Evolutionary conservation across 75 land plant species (phyloP).

Genomic region (Pinus taeda): DNA sequence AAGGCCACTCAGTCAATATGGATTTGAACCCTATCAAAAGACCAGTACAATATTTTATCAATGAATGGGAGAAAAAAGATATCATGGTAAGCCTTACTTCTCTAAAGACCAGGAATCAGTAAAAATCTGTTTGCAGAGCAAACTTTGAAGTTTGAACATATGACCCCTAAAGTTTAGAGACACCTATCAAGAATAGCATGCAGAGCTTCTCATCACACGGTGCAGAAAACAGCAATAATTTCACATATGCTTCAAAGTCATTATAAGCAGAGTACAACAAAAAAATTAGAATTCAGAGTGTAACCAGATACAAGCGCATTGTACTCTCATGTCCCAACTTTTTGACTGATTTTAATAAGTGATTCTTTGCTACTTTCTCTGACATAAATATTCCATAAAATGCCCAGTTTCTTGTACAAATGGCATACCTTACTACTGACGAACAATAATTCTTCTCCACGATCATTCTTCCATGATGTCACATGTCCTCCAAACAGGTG

Average conservation of each 20-base stretch:
- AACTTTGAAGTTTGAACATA: background rate
- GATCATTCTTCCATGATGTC: slow-evolving; percentile 22
- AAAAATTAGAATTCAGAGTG: background rate
- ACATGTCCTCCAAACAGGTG: slow-evolving; percentile 20
- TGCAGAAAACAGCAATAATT: background rate
- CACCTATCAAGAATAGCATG: background rate
- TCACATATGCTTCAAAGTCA: background rate
- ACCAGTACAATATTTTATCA: background rate
- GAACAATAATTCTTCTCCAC: slow-evolving; percentile 21
- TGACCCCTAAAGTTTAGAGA: background rate
- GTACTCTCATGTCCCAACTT: background rate
- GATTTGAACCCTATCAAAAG: background rate
- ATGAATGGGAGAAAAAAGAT: background rate
- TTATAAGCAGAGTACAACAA: slow-evolving; percentile 1
- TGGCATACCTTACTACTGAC: slow-evolving; percentile 17
- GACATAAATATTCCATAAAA: background rate
- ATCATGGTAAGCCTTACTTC: background rate
- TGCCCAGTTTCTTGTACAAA: background rate
- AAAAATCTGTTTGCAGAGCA: background rate
- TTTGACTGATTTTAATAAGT: background rate
- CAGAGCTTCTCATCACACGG: background rate
- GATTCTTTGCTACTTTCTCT: background rate
- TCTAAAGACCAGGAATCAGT: background rate
- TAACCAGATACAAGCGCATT: background rate
- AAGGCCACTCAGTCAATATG: background rate